These are phyloP conservation scores for Mycena citricolor DNA, from an alignment of 1,284 basidiomycete genomes.

Conservation along the genomic window DNA sequence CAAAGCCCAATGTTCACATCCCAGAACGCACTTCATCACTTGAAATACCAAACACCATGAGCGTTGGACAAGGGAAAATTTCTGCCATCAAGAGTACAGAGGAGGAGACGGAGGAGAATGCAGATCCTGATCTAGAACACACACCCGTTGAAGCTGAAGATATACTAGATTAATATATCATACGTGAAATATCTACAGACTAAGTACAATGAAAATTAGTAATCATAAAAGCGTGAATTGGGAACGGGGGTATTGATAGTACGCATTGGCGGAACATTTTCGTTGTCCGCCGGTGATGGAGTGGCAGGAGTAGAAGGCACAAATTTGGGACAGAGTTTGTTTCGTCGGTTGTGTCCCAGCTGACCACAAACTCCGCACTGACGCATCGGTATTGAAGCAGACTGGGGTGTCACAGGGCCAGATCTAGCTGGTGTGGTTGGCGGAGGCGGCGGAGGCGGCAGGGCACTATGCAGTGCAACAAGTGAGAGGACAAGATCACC, in stretches of 20 bases:
- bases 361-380: conserved; percentile 2
- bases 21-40: not conserved
- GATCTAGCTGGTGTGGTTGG: not conserved
- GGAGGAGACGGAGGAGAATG: not conserved
- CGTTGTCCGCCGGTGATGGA: not conserved
- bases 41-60: conserved; percentile 4
- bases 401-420: not conserved
- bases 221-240: not conserved
- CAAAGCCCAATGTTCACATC: conserved; percentile 1
- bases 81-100: not conserved
- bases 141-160: not conserved
- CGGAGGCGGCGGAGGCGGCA: not conserved
- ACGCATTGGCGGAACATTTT: not conserved
- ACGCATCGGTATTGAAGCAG: not conserved
- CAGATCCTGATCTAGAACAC: not conserved
- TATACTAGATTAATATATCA: not conserved
- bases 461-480: not conserved
- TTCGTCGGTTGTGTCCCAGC: too few species aligned
- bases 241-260: too few species aligned
- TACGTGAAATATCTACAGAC: not conserved
- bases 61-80: not conserved
- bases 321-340: too few species aligned
- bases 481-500: not conserved
- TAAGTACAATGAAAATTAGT: not conserved
- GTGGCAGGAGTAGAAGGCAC: not conserved